Evolutionary conservation across 768 basidiomycete genomes (phyloP), one percentile per base, ranked within the genome.

Genomic region (Termitomyces sp.): DNA sequence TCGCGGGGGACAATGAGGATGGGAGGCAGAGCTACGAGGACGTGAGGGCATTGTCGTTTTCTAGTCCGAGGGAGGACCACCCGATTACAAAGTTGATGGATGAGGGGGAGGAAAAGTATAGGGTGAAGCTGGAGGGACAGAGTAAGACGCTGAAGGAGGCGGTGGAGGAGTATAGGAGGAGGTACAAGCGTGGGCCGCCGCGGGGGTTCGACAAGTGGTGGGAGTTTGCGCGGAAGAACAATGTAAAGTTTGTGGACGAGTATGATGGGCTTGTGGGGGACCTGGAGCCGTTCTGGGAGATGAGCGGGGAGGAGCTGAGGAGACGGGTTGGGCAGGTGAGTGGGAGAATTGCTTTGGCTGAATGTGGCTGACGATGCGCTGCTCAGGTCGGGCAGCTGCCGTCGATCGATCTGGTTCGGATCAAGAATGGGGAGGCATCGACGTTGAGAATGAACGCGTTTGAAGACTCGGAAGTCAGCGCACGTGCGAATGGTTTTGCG

Each of bases 171-270:
- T 99, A 99, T 72, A 83, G 75, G 62, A 74, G 80, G 55, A 79
- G 95, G 57, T 95, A 96, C 70, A 75, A 76, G 10, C 82, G 90
- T 37, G 73, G 83, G 35, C 97, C 97, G 5, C 96, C 97, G 0
- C 83, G 80, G 42, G 96, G 95, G 1, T 99, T 98, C 61, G 95
- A 94, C 66, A 73, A 80, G 29, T 98, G 96, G 96, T 96, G 86
- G 82, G 67, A 71, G 44, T 98, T 93, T 70, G 90, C 87, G 14
- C 74, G 80, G 68, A 76, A 83, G 56, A 82, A 92, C 70, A 73
- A 82, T 6, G 86, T 91, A 46, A 82, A 85, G 63, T 83, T 98
- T 72, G 77, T 90, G 5, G 96, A 98, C 69, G 96, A 98, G 68
- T 98, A 93, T 65, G 92, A 92, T 58, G 79, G 81, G 5, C 77